Base-by-base conservation (phyloP, 2,329 filamentous ascomycete genomes). In the Fusarium bulbicola region DNA sequence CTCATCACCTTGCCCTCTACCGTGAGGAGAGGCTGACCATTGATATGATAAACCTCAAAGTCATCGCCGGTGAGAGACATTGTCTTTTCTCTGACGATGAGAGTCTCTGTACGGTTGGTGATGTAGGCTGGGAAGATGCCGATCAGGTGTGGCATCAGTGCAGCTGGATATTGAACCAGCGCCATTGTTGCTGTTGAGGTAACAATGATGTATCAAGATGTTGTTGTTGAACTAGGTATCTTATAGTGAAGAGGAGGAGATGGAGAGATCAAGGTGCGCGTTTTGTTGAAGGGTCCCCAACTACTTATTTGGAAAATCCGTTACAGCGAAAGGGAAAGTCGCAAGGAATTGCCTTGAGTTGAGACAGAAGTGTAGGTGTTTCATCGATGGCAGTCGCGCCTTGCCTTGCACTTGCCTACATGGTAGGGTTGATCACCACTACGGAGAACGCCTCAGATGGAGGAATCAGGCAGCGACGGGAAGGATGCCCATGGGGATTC, bases 31-130 rank as follows among this genome's bases (percentile, higher is more conserved):
- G 87, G 84, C 28, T 84, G 81, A 28, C 89, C 89, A 66, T 85
- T 86, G 49, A 85, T 81, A 10, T 87, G 85, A 60, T 85, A 87
- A 79, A 93, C 87, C 71, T 88, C 87, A 81, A 92, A 93, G 79
- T 86, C 89, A 81, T 92, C 90, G 64, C 90, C 89, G 3, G 86
- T 86, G 14, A 92, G 81, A 7, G 90, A 91, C 65, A 91, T 79
- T 24, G 91, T 83, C 74, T 89, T 90, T 76, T 92, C 90, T 74
- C 86, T 88, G 54, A 93, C 82, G 4, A 89, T 78, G 12, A 93
- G 81, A 5, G 86, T 89, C 75, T 86, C 84, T 11, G 79, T 76
- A 37, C 83, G 79, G 2, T 66, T 77, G 7, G 83, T 81, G 32
- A 85, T 78, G 68, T 34, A 83, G 80, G 14, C 80, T 79, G 79